Evolutionary conservation across 2,329 filamentous ascomycete genomes (phyloP).

Genomic region (Fusarium coicis): DNA sequence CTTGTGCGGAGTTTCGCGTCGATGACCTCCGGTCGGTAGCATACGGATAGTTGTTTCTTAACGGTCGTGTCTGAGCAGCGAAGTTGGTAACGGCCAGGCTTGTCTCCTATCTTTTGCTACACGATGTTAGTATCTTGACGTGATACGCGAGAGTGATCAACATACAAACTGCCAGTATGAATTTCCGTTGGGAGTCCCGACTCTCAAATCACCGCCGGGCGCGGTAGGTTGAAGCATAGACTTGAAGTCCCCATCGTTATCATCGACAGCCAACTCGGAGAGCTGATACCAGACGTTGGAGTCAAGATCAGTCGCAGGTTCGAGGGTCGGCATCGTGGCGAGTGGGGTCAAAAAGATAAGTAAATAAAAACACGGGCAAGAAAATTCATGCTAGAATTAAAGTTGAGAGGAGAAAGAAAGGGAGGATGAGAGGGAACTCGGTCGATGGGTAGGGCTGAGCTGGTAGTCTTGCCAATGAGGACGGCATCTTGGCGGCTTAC

Average conservation of each 20-base stretch:
- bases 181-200: constrained; percentile 20
- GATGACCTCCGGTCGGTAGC: constrained; percentile 39
- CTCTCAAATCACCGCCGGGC: constrained; percentile 33
- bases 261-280: constrained; percentile 50
- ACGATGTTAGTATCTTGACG: background rate
- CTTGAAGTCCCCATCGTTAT: constrained; percentile 37
- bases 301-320: constrained; percentile 45
- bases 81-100: constrained; percentile 47
- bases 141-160: fast-evolving
- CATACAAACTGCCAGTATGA: constrained; percentile 33
- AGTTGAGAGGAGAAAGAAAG: background rate
- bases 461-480: background rate
- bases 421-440: background rate
- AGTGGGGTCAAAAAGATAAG: background rate
- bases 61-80: constrained; percentile 45
- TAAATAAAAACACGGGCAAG: fast-evolving
- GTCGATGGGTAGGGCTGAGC: constrained; percentile 15
- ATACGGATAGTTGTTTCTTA: constrained; percentile 47
- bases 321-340: constrained; percentile 8
- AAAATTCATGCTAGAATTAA: too few species aligned
- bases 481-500: background rate
- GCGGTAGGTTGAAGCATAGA: constrained; percentile 32
- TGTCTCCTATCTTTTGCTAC: constrained; percentile 44
- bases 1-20: constrained; percentile 42
- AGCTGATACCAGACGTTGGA: constrained; percentile 51